These are phyloP conservation scores for Paramecium primaurelia DNA, from an alignment of 73 alveolate species.

Conservation along the genomic window DNA sequence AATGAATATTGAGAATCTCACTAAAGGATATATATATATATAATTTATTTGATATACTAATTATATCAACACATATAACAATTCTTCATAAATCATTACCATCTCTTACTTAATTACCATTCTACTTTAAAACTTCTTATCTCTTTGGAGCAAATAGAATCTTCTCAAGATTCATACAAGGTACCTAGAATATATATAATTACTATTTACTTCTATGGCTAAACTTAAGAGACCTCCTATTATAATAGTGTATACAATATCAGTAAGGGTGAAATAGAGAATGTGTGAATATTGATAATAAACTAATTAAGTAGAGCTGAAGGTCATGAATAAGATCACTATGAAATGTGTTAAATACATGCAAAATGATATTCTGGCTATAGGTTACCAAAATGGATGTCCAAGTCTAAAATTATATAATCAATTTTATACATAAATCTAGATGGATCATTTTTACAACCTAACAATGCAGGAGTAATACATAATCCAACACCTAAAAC, in stretches of 20 bases:
- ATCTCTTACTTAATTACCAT: background rate
- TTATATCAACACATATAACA: background rate
- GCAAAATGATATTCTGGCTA: slow-evolving; percentile 62
- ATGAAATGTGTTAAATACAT: slow-evolving; percentile 61
- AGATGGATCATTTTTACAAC: slow-evolving; percentile 49
- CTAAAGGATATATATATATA: background rate
- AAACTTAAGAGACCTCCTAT: slow-evolving; percentile 53
- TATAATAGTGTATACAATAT: slow-evolving; percentile 39
- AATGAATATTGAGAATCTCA: background rate
- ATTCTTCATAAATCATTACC: background rate
- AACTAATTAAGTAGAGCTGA: slow-evolving; percentile 29
- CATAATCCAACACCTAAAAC: slow-evolving; percentile 64
- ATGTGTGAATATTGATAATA: slow-evolving; percentile 42
- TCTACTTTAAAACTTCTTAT: background rate
- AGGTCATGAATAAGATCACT: slow-evolving; percentile 32
- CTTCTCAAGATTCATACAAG: slow-evolving; percentile 65
- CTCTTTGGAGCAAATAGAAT: slow-evolving; percentile 18
- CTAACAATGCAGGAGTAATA: slow-evolving; percentile 65
- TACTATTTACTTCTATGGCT: slow-evolving; percentile 1
- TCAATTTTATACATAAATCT: background rate
- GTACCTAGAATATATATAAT: slow-evolving; percentile 32
- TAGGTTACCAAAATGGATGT: slow-evolving; percentile 62
- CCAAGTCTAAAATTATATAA: slow-evolving; percentile 45
- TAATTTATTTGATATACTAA: no score
- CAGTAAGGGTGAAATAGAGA: slow-evolving; percentile 34